phyloP scores from a whole-genome alignment of 306 rosid genomes.

The Sechiopsis laciniata region DNA sequence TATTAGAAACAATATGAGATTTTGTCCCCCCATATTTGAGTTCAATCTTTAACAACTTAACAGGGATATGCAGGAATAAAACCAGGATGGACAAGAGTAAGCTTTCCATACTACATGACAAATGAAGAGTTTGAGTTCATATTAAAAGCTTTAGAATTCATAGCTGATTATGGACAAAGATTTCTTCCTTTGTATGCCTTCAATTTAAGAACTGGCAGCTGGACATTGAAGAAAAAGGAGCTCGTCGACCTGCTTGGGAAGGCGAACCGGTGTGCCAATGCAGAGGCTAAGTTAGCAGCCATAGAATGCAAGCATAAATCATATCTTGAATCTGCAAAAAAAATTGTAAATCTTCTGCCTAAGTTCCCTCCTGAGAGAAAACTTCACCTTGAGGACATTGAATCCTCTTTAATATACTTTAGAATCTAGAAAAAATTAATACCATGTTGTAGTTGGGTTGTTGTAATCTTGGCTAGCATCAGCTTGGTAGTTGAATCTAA shows the following conservation, averaged over 20 bases:
- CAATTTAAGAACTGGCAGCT: constrained; percentile 51
- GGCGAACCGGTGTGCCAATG: background rate
- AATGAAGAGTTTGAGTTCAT: constrained; percentile 70
- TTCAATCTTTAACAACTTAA: background rate
- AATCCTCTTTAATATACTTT: constrained; percentile 33
- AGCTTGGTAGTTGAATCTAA: too few species aligned
- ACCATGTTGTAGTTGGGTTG: too few species aligned
- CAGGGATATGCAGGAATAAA: constrained; percentile 69
- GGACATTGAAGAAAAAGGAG: constrained; percentile 45
- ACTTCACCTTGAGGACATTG: constrained; percentile 34
- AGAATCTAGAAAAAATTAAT: constrained; percentile 34
- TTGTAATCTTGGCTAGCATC: too few species aligned
- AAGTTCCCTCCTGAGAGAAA: constrained; percentile 47
- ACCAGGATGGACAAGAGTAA: constrained; percentile 88
- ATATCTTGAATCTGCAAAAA: constrained; percentile 41
- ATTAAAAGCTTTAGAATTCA: constrained; percentile 58
- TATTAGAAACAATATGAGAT: background rate
- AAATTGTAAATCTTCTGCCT: constrained; percentile 46
- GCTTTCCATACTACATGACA: constrained; percentile 76
- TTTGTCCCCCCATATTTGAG: background rate
- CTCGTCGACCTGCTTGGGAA: constrained; percentile 31
- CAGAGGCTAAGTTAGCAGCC: constrained; percentile 27
- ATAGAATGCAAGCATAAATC: constrained; percentile 21
- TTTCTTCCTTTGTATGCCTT: constrained; percentile 60
- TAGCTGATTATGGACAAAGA: constrained; percentile 67